Evolutionary conservation across 179 eudicot species (phyloP), one percentile per base, ranked within the genome.

Genomic region (Heliamphora pulchella): DNA sequence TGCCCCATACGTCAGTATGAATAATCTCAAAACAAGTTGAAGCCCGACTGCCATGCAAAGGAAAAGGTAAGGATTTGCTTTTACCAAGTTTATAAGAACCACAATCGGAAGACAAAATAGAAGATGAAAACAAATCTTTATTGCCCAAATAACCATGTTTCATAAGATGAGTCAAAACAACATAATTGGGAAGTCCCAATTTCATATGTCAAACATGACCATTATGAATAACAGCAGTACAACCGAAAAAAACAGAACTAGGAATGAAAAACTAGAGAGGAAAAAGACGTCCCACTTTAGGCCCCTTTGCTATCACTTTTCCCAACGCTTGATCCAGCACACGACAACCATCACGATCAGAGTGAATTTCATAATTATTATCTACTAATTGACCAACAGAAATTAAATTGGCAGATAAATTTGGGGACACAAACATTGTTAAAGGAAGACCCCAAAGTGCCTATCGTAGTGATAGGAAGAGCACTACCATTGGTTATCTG

Each of bases 211-310:
- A 74, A 1, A 65, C 18, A 2, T 14, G 5, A 31, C 3, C 20
- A 50, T 9, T 20, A 70, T 18, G 20, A 18, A 9, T 4, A 58
- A 2, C 10, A 57, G 57, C 22, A 3, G 31, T 11, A 71, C 57
- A 61, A 61, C 46, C 18, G 3, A 61, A 3, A 20, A 1, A 69
- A 57, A 7, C 48, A 13, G 18, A n/a, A 68, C 0, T 10, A 51
- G 44, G 61, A 31, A 11, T 22, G 44, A 63, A 65, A 78, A 67
- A 44, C 11, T 47, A 4, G 1, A 78, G 14, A 53, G 69, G 77
- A 79, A 79, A 69, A 6, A 79, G 8, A 7, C 66, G 54, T 15
- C 83, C 79, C 15, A 64, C 48, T 74, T 80, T 80, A 74, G 64
- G 79, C 57, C 79, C 65, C 17, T 58, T 63, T 53, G 68, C 66